Percentiles rank a stretch among this genome's conserved stretches.
Conservation (phyloP, 768 basidiomycete genomes). For the Lactarius trivialis region DNA sequence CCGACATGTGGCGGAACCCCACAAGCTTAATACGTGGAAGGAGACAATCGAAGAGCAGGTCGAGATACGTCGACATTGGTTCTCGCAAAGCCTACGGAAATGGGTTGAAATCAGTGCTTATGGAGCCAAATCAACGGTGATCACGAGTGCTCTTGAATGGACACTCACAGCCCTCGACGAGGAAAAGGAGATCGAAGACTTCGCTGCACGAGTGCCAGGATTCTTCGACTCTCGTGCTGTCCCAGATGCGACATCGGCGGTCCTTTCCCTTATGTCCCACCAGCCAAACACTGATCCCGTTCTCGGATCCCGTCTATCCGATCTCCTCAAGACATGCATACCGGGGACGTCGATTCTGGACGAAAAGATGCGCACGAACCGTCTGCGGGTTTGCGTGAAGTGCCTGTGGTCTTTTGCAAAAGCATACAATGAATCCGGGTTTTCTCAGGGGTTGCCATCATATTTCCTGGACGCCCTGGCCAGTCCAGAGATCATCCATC, state of each 20-base stretch:
- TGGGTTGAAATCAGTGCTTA: neutral
- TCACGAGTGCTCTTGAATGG: neutral
- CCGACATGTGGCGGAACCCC: neutral
- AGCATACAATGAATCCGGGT: neutral
- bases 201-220: neutral
- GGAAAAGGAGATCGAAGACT: neutral
- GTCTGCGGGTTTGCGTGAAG: neutral
- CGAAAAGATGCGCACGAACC: neutral
- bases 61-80: neutral
- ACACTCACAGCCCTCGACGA: neutral
- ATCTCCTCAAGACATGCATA: neutral
- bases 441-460: neutral
- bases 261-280: neutral
- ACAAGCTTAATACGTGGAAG: neutral
- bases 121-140: neutral
- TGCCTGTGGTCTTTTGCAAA: neutral
- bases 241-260: neutral
- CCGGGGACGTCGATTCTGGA: neutral
- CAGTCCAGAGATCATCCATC: no score
- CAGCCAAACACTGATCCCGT: neutral
- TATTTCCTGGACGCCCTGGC: neutral
- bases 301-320: neutral
- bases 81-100: neutral
- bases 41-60: neutral
- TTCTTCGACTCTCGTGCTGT: neutral